Base-by-base conservation (phyloP, 805 yeast species). In the Ogataea neopini region DNA sequence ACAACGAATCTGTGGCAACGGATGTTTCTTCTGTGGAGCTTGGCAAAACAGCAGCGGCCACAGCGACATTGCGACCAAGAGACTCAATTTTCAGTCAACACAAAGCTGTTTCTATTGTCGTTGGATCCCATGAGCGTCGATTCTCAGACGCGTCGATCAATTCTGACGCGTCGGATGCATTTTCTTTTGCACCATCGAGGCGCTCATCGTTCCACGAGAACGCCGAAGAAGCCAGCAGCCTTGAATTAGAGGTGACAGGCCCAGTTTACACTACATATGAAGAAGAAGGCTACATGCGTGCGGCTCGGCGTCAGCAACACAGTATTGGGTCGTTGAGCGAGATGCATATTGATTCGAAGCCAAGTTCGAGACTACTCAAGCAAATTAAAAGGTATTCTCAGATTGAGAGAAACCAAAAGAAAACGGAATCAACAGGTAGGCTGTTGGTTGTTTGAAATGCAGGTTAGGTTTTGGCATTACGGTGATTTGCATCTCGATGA, bases 71-170 rank as follows among this genome's bases (percentile, higher is more conserved):
- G 5, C 13, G 5, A 10, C 34, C 26, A 41, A 36, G 48, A 26
- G 56, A 57, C 35, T 53, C 58, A 10, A 51, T 57, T 5, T 55
- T 57, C 50, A 51, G 59, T 41, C 30, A 30, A n/a, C 22, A 37
- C 26, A 40, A 43, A 17, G 25, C 50, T 9, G 40, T 36, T 3
- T 50, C 59, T 20, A 48, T 57, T 9, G 44, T 53, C n/a, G 44
- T 51, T 32, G 49, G 40, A 18, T n/a, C 34, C 15, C 35, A 15
- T 18, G 13, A 26, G 40, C 20, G 20, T 26, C 17, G 20, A n/a
- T n/a, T n/a, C n/a, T n/a, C n/a, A n/a, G n/a, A n/a, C n/a, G n/a
- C n/a, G n/a, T n/a, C n/a, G n/a, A n/a, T n/a, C 14, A 11, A 18
- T 14, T 20, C 32, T 14, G 14, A 5, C 37, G 15, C 35, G 20